Evolutionary conservation across 805 yeast genomes (phyloP).

Genomic region (Clavispora vitiphila): DNA sequence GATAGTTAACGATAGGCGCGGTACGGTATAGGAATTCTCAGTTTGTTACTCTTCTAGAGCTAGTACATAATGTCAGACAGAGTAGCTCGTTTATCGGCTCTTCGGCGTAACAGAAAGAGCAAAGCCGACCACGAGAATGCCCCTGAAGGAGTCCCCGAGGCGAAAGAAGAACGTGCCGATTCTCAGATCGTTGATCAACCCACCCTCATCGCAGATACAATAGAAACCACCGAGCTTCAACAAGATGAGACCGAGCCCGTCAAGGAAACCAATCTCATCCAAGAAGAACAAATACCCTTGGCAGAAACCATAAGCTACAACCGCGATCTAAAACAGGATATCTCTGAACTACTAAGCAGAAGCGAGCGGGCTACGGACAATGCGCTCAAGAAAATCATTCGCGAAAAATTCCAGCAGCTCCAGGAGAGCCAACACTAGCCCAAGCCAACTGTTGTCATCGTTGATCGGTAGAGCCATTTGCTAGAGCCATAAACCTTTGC

Average conservation of each 20-base stretch:
- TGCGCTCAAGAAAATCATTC: not conserved
- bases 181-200: not conserved
- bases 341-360: not conserved
- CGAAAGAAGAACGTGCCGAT: not conserved
- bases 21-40: conserved; percentile 1
- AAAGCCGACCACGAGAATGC: not conserved
- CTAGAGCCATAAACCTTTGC: no score
- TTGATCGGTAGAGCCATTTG: not conserved
- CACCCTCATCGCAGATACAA: not conserved
- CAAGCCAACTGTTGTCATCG: no score
- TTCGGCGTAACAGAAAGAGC: not conserved
- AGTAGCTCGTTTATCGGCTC: conserved; percentile 1
- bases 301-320: not conserved
- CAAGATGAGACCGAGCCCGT: no score
- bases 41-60: conserved; percentile 22
- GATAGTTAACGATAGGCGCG: not conserved
- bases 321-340: not conserved
- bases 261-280: not conserved
- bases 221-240: not conserved
- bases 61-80: conserved; percentile 30
- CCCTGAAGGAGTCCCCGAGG: no score
- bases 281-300: not conserved
- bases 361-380: not conserved
- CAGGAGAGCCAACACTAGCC: conserved; percentile 1
- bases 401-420: not conserved